Conservation (phyloP, 2,329 filamentous ascomycete genomes). For the Fusarium sp. region DNA sequence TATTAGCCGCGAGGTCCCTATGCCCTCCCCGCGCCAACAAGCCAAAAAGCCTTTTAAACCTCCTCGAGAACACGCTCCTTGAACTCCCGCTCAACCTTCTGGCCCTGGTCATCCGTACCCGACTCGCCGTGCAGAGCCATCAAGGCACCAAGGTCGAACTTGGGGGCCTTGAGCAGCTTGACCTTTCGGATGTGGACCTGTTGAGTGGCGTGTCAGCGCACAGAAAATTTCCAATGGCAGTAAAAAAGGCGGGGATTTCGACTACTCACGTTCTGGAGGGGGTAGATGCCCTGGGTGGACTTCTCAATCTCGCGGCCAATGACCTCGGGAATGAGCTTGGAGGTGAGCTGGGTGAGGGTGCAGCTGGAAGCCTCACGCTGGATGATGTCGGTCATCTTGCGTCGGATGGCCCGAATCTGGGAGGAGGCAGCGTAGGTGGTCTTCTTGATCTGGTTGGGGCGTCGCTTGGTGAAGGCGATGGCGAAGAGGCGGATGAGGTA, state of each 20-base stretch:
- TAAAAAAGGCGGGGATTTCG: not conserved
- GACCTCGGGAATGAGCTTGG: slow-evolving; percentile 99
- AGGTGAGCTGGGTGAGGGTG: slow-evolving; percentile 94
- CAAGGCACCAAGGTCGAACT: slow-evolving; percentile 97
- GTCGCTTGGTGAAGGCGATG: slow-evolving; percentile 99
- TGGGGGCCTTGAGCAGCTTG: slow-evolving; percentile 97
- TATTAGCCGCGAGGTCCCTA: slow-evolving; percentile 47
- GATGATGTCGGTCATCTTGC: slow-evolving; percentile 99
- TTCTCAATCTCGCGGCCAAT: slow-evolving; percentile 99
- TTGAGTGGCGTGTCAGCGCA: slow-evolving; percentile 16
- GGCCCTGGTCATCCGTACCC: slow-evolving; percentile 91
- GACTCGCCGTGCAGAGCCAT: slow-evolving; percentile 98
- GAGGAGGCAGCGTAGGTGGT: slow-evolving; percentile 97
- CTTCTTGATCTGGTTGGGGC: slow-evolving; percentile 99
- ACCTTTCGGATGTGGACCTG: slow-evolving; percentile 99
- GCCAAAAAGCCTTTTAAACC: slow-evolving; percentile 71
- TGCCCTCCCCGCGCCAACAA: slow-evolving; percentile 46
- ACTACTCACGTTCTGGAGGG: slow-evolving; percentile 92
- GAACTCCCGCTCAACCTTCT: slow-evolving; percentile 99
- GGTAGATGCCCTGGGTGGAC: slow-evolving; percentile 99
- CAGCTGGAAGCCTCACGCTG: slow-evolving; percentile 92
- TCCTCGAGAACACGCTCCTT: slow-evolving; percentile 95
- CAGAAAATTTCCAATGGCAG: not conserved
- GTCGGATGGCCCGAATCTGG: slow-evolving; percentile 96
- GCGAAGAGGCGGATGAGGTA: slow-evolving; percentile 99